These are phyloP conservation scores for Ogataea methanolica DNA, from an alignment of 805 yeast genomes.

Conservation along the genomic window DNA sequence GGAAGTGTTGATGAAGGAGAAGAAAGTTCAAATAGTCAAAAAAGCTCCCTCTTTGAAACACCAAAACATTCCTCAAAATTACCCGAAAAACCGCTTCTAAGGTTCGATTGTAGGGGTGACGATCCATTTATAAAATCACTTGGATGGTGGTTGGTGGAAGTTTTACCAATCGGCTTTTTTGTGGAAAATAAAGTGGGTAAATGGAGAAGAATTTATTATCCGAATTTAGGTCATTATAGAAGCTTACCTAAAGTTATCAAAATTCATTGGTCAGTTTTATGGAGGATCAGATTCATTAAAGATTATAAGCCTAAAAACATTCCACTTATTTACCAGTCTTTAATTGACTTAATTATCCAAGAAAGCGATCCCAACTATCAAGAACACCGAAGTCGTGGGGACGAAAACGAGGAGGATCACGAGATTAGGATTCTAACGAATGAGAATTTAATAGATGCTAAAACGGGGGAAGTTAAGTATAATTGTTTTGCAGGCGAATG, in stretches of 20 bases:
- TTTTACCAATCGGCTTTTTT: conserved; percentile 53
- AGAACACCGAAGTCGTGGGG: background rate
- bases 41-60: conserved; percentile 9
- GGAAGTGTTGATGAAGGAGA: background rate
- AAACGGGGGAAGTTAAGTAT: conserved; percentile 14
- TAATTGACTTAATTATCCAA: conserved; percentile 8
- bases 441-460: conserved; percentile 16
- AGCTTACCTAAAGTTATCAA: conserved; percentile 39
- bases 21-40: background rate
- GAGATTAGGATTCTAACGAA: conserved; percentile 5
- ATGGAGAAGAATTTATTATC: conserved; percentile 47
- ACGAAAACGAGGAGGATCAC: conserved; percentile 3
- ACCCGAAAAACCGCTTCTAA: conserved; percentile 18
- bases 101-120: conserved; percentile 38
- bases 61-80: conserved; percentile 13
- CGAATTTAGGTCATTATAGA: conserved; percentile 54
- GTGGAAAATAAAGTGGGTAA: conserved; percentile 42
- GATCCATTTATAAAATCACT: conserved; percentile 24
- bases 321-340: conserved; percentile 30
- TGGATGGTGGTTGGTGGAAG: conserved; percentile 60
- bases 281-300: conserved; percentile 44
- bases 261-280: conserved; percentile 62
- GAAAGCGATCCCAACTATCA: background rate
- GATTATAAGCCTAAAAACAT: conserved; percentile 44
- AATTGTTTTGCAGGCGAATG: conserved; percentile 4